Evolutionary conservation across 148 eudicot species (phyloP), one percentile per base, ranked within the genome.

Genomic region (Agrostemma githago): DNA sequence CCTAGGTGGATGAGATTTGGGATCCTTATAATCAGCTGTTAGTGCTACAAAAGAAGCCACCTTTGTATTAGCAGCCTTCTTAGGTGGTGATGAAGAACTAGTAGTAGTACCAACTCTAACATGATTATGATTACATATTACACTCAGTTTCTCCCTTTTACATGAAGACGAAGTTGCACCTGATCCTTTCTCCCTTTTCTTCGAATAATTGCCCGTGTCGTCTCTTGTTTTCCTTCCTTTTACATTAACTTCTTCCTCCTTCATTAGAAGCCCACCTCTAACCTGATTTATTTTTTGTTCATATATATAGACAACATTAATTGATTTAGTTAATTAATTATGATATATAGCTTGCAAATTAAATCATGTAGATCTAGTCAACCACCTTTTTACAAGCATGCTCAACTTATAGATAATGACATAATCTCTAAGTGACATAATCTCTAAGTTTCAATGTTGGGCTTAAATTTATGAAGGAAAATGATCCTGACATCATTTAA

Each of bases 11-110:
- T 82, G 84, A 41, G 78, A 51, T 14, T 66, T 78, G 20, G 84
- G 84, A 60, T 44, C 70, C 65, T 78, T 75, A 71, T 82, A 82
- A 66, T 82, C 84, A 71, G 84, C 84, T 66, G 70, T 82, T 62
- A 82, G 17, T 66, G 84, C 81, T 66, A 78, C 81, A 82, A 78
- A 78, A 74, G 67, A 66, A 75, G 38, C 72, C 39, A 67, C 69
- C 59, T 69, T 51, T 54, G 56, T 81, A 9, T 64, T 34, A 67
- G 2, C 41, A 15, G 46, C 46, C 78, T 62, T 53, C 44, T 72
- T 71, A 57, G 71, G 66, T 76, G 44, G 34, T 26, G 34, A 26
- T 26, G 34, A 26, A 26, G 34, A 64, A 71, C 2, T 41, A 63
- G 5, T 57, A 73, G 43, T 62, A 20, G 40, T 73, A 41, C 53